Evolutionary conservation across 306 rosid species (phyloP).

Genomic region (Macrotyloma uniflorum): DNA sequence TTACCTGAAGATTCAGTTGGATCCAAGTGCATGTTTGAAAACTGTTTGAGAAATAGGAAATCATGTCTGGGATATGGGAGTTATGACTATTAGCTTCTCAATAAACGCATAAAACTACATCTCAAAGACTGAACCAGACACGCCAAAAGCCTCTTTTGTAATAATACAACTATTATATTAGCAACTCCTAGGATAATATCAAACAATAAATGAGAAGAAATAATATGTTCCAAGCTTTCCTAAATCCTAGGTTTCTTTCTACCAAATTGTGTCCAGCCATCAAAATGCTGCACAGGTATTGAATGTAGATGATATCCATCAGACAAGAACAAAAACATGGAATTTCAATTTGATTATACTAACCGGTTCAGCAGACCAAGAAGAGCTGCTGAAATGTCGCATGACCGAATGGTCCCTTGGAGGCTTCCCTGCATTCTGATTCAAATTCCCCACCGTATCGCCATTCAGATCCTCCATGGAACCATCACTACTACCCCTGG

Average conservation of each 20-base stretch:
- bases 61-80: background rate
- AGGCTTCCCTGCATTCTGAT: slow-evolving; percentile 53
- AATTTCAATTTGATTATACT: slow-evolving; percentile 22
- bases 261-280: background rate
- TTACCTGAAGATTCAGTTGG: background rate
- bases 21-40: background rate
- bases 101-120: background rate
- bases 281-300: background rate
- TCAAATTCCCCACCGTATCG: slow-evolving; percentile 45
- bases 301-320: background rate
- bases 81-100: background rate
- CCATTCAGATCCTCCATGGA: slow-evolving; percentile 58
- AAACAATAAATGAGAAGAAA: background rate
- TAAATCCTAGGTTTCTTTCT: slow-evolving; percentile 2
- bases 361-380: slow-evolving; percentile 60
- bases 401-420: slow-evolving; percentile 55
- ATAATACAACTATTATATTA: background rate
- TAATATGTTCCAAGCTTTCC: slow-evolving; percentile 7
- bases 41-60: background rate
- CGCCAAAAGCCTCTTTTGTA: background rate
- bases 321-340: background rate
- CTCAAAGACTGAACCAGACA: background rate
- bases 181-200: background rate
- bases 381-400: slow-evolving; percentile 60
- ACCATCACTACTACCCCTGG: slow-evolving; percentile 31